Evolutionary conservation across 495 filamentous ascomycete genomes (phyloP), one percentile per base, ranked within the genome.

Genomic region (Penicillium crystallinum): DNA sequence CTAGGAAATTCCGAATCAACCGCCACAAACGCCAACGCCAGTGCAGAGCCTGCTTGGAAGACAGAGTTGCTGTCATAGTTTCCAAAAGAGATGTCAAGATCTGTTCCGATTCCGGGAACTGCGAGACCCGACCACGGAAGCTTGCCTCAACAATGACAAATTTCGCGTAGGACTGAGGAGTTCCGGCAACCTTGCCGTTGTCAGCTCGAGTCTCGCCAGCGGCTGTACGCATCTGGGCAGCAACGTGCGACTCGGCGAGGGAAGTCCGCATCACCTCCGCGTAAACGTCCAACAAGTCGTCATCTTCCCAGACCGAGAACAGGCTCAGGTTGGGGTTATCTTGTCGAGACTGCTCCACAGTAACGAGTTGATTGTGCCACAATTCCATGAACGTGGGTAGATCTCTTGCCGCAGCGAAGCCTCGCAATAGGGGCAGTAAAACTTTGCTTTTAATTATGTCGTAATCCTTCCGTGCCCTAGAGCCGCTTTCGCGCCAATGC

Each of bases 381-480:
- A 79, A 61, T 27, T 76, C 71, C 57, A 90, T 68, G 59, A 92
- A 93, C 4, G 76, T 76, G 7, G 77, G 55, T 29, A 93, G 61
- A 53, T 90, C 80, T 62, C 88, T 78, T 45, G 82, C 81, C 29
- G 76, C 76, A 27, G 78, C 76, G 62, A 85, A 89, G 2, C 81
- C 85, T 11, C 74, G 68, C 48, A 88, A 71, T 7, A 91, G 69
- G 1, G 85, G 77, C 10, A 81, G 59, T 3, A 87, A 57, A 12
- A 84, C 66, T 8, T 71, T 61, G 19, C 52, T 56, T 47, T 72
- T 75, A 47, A 76, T 69, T 4, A 53, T 53, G 1, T 62, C 45
- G 48, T 70, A 71, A 12, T 49, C 65, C 11, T 50, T 52, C 18
- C 57, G 44, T 0, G 31, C 34, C 15, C 43, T 30, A 8, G 61